Conservation (phyloP, 768 basidiomycete genomes). For the Collybiopsis confluens region DNA sequence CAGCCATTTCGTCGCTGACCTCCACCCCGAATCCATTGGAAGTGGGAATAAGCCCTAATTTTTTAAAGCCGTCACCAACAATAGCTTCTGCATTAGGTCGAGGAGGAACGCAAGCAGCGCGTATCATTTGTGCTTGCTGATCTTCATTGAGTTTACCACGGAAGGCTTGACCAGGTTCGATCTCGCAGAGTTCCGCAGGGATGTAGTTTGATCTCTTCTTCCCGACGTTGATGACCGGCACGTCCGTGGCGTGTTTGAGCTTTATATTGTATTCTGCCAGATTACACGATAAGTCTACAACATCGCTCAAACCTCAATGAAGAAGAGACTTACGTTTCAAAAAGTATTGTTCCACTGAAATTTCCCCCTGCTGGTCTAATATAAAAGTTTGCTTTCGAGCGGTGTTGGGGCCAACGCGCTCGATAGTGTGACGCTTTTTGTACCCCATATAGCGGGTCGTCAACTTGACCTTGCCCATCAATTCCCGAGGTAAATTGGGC, state of each 20-base stretch:
- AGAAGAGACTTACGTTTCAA: constrained; percentile 41
- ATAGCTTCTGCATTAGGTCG: constrained; percentile 55
- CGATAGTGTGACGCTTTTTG: constrained; percentile 44
- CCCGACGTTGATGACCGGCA: constrained; percentile 53
- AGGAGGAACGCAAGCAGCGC: constrained; percentile 61
- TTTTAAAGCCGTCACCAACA: constrained; percentile 50
- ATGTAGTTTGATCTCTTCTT: constrained; percentile 29
- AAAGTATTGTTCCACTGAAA: constrained; percentile 67
- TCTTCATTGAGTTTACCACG: constrained; percentile 54
- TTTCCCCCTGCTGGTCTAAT: constrained; percentile 44
- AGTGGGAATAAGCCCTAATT: constrained; percentile 43
- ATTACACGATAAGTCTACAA: background rate
- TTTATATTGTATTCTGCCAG: constrained; percentile 51
- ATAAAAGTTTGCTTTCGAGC: constrained; percentile 41
- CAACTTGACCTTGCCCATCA: constrained; percentile 54
- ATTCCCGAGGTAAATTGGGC: constrained; percentile 40
- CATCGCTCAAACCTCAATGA: no score
- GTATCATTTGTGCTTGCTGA: constrained; percentile 70
- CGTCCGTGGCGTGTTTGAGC: constrained; percentile 38
- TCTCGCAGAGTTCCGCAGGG: constrained; percentile 71
- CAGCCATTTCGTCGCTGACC: constrained; percentile 55
- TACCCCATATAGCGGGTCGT: constrained; percentile 53
- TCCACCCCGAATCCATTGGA: constrained; percentile 54
- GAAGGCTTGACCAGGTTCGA: constrained; percentile 55
- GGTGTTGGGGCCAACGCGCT: constrained; percentile 28